Evolutionary conservation across 2,329 filamentous ascomycete species (phyloP).

Genomic region (Coniochaeta sp.): DNA sequence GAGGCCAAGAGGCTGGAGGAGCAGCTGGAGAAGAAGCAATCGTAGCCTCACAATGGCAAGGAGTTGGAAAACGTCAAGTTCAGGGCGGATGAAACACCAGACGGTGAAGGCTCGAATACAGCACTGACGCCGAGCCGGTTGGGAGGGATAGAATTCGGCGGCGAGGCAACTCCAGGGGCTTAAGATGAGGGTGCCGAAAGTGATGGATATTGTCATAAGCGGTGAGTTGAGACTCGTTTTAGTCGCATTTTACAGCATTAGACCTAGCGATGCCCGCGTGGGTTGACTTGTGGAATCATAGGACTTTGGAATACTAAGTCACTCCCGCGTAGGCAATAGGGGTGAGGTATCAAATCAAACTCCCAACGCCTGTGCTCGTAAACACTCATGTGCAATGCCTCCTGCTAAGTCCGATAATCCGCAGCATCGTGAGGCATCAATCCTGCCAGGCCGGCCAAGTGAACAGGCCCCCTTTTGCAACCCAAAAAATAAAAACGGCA

Average conservation of each 20-base stretch:
- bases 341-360: not conserved
- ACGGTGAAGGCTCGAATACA: not conserved
- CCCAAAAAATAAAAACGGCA: not conserved
- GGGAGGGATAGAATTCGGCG: not conserved
- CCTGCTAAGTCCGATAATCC: not conserved
- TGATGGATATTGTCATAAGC: not conserved
- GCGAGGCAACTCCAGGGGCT: not conserved
- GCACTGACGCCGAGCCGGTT: not conserved
- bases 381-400: not conserved
- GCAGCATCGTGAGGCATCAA: not conserved
- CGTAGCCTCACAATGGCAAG: not conserved
- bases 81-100: not conserved
- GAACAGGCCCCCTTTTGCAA: not conserved
- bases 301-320: not conserved
- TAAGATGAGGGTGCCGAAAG: not conserved
- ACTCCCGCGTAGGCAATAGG: not conserved
- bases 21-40: not conserved
- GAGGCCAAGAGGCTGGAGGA: not conserved
- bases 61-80: not conserved
- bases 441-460: not conserved
- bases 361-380: not conserved
- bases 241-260: not conserved
- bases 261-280: not conserved
- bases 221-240: not conserved
- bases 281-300: not conserved